Evolutionary conservation across 2,329 filamentous ascomycete species (phyloP).

Genomic region (Ascochyta clinopodiicola): DNA sequence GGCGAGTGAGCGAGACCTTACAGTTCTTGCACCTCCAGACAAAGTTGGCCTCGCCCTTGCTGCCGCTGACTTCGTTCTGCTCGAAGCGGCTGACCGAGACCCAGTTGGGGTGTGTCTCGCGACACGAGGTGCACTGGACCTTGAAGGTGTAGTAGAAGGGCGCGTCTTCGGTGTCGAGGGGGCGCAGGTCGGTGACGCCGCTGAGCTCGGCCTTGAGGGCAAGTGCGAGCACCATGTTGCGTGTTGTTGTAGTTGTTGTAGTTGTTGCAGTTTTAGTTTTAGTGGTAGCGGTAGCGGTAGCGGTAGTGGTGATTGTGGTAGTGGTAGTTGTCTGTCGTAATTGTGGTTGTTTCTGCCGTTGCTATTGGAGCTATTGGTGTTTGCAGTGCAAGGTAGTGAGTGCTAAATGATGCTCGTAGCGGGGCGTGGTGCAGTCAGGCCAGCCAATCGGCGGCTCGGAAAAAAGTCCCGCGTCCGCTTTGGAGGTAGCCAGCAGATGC

Average conservation of each 20-base stretch:
- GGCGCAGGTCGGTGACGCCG: slow-evolving; percentile 85
- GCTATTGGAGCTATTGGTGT: too few relatives aligned
- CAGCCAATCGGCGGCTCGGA: not conserved
- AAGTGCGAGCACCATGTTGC: slow-evolving; percentile 47
- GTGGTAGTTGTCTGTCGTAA: not conserved
- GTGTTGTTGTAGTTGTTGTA: not conserved
- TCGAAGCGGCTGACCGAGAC: slow-evolving; percentile 90
- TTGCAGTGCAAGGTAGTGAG: too few relatives aligned
- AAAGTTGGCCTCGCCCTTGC: slow-evolving; percentile 95
- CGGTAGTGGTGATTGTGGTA: not conserved
- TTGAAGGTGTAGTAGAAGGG: slow-evolving; percentile 98
- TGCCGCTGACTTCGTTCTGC: slow-evolving; percentile 87
- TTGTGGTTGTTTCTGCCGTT: too few relatives aligned
- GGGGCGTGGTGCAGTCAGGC: not conserved
- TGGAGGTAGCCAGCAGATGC: slow-evolving; percentile 11
- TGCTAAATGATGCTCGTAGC: not conserved
- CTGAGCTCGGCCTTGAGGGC: slow-evolving; percentile 49
- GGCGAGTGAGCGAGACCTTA: slow-evolving; percentile 67
- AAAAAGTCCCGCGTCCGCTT: not conserved
- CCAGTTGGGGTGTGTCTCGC: slow-evolving; percentile 86
- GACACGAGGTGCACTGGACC: slow-evolving; percentile 97
- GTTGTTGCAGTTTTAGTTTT: too few relatives aligned
- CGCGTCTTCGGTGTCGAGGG: slow-evolving; percentile 77
- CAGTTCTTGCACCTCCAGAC: slow-evolving; percentile 99
- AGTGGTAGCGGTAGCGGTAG: not conserved